Percentiles rank a stretch among this genome's conserved stretches.
Conservation (phyloP, 2,329 filamentous ascomycete species). For the Xylaria sp. region DNA sequence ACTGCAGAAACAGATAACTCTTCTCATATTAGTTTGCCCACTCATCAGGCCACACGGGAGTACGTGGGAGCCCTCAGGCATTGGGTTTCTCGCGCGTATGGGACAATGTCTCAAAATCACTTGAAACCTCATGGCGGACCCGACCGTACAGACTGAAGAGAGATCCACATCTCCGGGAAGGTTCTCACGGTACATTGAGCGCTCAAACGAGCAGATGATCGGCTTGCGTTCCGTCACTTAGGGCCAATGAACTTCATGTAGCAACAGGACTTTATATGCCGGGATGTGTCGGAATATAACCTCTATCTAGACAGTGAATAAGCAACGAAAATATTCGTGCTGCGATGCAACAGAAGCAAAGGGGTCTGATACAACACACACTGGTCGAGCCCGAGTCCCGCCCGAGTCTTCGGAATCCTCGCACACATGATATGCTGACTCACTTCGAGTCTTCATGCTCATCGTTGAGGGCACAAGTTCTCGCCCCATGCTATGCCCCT, state of each 20-base stretch:
- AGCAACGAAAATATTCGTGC: conserved; percentile 22
- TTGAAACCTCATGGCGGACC: conserved; percentile 19
- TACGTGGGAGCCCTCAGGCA: conserved; percentile 1
- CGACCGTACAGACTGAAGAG: not conserved
- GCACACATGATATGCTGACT: not conserved
- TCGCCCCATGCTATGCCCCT: conserved; percentile 19
- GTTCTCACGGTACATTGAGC: conserved; percentile 11
- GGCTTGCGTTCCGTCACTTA: conserved; percentile 29
- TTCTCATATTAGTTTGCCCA: not conserved
- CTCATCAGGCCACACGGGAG: conserved; percentile 4
- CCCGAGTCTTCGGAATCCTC: conserved; percentile 8
- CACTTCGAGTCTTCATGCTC: conserved; percentile 10
- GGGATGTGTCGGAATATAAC: conserved; percentile 23
- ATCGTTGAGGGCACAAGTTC: conserved; percentile 34
- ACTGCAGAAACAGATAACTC: conserved; percentile 5
- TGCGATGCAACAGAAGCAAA: conserved; percentile 35
- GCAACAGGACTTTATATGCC: conserved; percentile 9
- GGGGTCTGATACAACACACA: conserved; percentile 34
- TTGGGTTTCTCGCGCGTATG: not conserved
- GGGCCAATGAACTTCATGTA: conserved; percentile 30
- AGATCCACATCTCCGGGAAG: conserved; percentile 19
- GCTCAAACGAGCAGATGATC: conserved; percentile 17
- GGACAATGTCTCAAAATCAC: conserved; percentile 4
- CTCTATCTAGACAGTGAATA: conserved; percentile 17
- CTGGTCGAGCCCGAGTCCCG: conserved; percentile 9